Base-by-base conservation (phyloP, 371 early-diverging fungal species). In the Smittium mucronatum region DNA sequence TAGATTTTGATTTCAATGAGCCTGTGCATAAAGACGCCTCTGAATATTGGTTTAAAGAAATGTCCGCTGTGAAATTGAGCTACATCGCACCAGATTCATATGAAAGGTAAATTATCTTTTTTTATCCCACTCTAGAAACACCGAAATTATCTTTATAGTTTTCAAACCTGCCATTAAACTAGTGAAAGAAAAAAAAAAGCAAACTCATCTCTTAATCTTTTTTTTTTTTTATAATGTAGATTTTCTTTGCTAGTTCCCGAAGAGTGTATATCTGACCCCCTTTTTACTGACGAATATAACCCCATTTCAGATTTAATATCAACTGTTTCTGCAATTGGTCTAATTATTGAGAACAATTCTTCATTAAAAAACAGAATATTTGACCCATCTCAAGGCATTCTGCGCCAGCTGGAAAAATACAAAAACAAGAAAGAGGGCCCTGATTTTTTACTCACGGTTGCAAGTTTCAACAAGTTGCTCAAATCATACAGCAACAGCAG, bases 361-460 rank as follows among this genome's bases (percentile, higher is more conserved):
- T 63, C 58, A 17, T 69, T 74, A 58, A 67, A 71, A 28, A 76
- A 78, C 29, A 61, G 74, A 16, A 76, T 79, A 2, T 83, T 90
- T 70, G 87, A 93, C 72, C 77, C 81, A 17, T 75, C 80, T 1
- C 74, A 80, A 34, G 95, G 95, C 1, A 81, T 89, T 15, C 76
- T 91, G 75, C 87, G 95, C 2, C 84, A 83, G 59, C 80, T 94
- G 65, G 89, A 85, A 63, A 89, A 90, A 61, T 85, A 89, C 57
- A 87, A 89, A 69, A 88, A 92, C 72, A 81, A 88, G 26, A 86
- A 86, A 69, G 80, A 83, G 70, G 84, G 86, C 8, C 70, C 72
- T n/a, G 92, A 85, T 35, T 87, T 93, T 71, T 75, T 85, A 65
- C 78, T 81, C 57, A 87, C 89, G 0, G 83, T 95, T 1, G 72